phyloP scores from a whole-genome alignment of 345 rosid species.

The Syzygium aqueum region DNA sequence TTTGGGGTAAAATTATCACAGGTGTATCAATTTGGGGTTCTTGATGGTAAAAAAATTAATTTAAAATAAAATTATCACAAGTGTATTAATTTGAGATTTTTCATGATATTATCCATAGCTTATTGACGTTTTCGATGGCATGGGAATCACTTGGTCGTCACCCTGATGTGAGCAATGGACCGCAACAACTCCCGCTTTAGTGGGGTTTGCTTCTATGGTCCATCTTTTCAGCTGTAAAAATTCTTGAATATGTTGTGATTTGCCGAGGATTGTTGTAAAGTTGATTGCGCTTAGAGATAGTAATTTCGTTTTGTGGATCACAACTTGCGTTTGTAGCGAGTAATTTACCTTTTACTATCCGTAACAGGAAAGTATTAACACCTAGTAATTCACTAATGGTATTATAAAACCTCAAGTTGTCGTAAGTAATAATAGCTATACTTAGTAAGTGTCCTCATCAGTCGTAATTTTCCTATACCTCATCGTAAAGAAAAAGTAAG shows the following conservation, averaged over 20 bases:
- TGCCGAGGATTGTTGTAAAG: not conserved
- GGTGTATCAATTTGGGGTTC: too few relatives aligned
- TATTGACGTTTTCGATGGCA: not conserved
- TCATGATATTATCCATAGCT: too few relatives aligned
- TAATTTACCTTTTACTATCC: not conserved
- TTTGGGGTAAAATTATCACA: too few relatives aligned
- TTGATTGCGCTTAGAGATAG: not conserved
- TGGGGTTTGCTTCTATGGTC: not conserved
- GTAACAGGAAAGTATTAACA: not conserved
- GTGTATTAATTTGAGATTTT: too few relatives aligned
- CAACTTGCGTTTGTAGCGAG: not conserved
- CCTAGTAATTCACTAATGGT: not conserved
- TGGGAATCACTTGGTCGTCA: not conserved
- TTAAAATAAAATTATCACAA: too few relatives aligned
- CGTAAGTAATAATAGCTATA: not conserved
- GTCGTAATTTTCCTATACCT: not conserved
- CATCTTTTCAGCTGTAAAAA: not conserved
- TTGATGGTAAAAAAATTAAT: too few relatives aligned
- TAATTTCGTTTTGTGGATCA: not conserved
- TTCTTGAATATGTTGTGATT: not conserved
- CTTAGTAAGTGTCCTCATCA: not conserved
- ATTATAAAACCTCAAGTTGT: not conserved
- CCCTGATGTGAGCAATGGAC: not conserved
- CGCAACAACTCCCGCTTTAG: not conserved
- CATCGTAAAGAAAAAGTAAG: not conserved